These are phyloP conservation scores for Phytophthora cactorum DNA, from an alignment of 352 stramenopile genomes.

Conservation along the genomic window DNA sequence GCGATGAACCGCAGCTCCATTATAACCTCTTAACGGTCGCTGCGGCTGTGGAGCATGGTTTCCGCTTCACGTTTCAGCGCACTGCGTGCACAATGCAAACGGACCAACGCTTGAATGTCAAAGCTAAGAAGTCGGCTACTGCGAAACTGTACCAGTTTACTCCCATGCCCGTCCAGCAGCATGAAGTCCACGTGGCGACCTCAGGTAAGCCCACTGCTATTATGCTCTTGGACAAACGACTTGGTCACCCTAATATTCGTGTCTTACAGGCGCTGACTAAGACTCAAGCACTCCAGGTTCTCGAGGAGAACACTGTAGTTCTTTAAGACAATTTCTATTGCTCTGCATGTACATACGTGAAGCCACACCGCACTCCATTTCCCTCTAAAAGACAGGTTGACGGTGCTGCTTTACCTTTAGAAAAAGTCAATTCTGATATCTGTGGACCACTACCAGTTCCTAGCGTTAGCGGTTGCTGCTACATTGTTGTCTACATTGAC, in stretches of 20 bases:
- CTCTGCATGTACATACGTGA: slow-evolving; percentile 2
- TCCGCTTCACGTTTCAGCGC: background rate
- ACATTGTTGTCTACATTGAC: slow-evolving; percentile 5
- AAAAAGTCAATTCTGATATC: slow-evolving; percentile 19
- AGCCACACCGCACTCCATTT: slow-evolving; percentile 1
- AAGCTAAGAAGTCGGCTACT: background rate
- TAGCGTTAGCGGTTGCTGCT: slow-evolving; percentile 10
- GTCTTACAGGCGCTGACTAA: slow-evolving; percentile 1
- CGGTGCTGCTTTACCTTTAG: background rate
- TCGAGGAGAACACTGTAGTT: background rate
- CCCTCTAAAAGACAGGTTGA: slow-evolving; percentile 1
- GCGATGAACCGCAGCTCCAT: background rate
- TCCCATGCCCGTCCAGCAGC: background rate
- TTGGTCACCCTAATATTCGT: slow-evolving; percentile 14
- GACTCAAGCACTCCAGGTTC: background rate
- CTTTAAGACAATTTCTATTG: background rate
- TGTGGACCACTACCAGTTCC: slow-evolving; percentile 10
- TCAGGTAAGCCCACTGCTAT: background rate
- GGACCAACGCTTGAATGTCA: background rate
- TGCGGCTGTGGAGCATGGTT: background rate
- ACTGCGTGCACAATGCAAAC: background rate
- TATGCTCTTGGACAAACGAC: slow-evolving; percentile 9
- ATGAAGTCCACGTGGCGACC: background rate
- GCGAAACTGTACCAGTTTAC: background rate
- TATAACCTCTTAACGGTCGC: background rate